Evolutionary conservation across 805 yeast genomes (phyloP).

Genomic region (Saccharomycopsis amapae): DNA sequence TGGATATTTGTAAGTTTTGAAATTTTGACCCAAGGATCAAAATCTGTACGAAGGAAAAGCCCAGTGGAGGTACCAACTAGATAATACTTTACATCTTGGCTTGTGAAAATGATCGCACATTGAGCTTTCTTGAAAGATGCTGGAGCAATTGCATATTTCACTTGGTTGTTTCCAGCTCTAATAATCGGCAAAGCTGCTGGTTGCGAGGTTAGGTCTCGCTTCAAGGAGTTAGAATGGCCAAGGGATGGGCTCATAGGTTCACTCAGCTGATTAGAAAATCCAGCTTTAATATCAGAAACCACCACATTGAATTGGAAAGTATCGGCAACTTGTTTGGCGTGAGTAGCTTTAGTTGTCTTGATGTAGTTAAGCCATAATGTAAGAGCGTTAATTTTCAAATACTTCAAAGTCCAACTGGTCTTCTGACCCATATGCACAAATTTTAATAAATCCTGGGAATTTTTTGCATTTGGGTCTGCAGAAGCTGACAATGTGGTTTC

Average conservation of each 20-base stretch:
- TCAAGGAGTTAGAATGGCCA: neutral
- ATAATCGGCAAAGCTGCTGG: slow-evolving; percentile 5
- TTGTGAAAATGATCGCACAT: neutral
- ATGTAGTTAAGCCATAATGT: slow-evolving; percentile 15
- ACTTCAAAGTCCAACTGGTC: slow-evolving; percentile 12
- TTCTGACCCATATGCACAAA: slow-evolving; percentile 14
- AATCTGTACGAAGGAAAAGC: slow-evolving; percentile 9
- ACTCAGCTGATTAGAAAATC: too few relatives aligned
- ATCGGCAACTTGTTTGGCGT: neutral
- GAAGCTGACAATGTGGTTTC: slow-evolving; percentile 1
- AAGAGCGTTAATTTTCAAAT: slow-evolving; percentile 4
- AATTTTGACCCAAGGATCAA: slow-evolving; percentile 13
- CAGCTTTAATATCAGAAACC: slow-evolving; percentile 2
- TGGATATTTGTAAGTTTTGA: slow-evolving; percentile 5
- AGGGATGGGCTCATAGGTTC: neutral
- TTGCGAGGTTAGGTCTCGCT: neutral
- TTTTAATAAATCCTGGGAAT: slow-evolving; percentile 7
- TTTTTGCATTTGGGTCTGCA: slow-evolving; percentile 3
- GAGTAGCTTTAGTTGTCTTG: neutral
- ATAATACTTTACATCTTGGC: slow-evolving; percentile 4
- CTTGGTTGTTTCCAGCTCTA: slow-evolving; percentile 5
- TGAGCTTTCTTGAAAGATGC: neutral
- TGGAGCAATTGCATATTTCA: slow-evolving; percentile 1
- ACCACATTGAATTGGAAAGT: slow-evolving; percentile 9
- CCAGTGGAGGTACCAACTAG: slow-evolving; percentile 12